Base-by-base conservation (phyloP, 805 yeast species). In the Saccharomycopsis malanga region DNA sequence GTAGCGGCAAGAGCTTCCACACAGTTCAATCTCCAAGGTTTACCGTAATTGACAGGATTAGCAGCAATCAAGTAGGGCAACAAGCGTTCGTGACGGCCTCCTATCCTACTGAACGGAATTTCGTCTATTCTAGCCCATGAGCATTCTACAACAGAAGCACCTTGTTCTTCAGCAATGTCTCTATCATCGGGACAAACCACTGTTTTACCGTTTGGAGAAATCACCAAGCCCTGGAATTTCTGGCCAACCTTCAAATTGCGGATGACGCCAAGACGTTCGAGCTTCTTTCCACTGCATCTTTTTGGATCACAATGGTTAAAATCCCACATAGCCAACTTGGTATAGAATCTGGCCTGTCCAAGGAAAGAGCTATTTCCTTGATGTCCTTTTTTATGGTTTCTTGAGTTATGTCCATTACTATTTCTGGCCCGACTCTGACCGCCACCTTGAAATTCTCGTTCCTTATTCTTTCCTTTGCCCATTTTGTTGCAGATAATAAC, bases 241-340 rank as follows among this genome's bases (percentile, higher is more conserved):
- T 89, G 96, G 0, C 98, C 98, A n/a, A 93, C 77, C 51, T 94
- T 69, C 52, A 93, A 61, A 45, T 77, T 76, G 52, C 79, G 77
- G 43, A 93, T 89, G 18, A 87, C 65, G 0, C 98, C 98, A 18
- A 91, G 64, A 46, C 98, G 72, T 58, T 87, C 96, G 25, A 93
- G 70, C 61, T 88, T 89, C 68, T 93, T 93, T 17, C 98, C 98
- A 55, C 94, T 83, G 62, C 98, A 93, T 60, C 97, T 74, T 61
- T 93, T 93, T 1, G 98, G 98, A 65, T 93, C 98, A 68, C 98
- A 93, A 61, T 93, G 98, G 55, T 89, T 96, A 60, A 93, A 93
- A 63, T 93, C 98, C 96, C 98, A 91, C 98, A 91, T 91, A 15
- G 96, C 97, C 53, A 89, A 63, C 58, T 87, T 88, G 29, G 83